These are phyloP conservation scores for Talaromyces albobiverticillius DNA, from an alignment of 2,329 filamentous ascomycete species.

Conservation along the genomic window DNA sequence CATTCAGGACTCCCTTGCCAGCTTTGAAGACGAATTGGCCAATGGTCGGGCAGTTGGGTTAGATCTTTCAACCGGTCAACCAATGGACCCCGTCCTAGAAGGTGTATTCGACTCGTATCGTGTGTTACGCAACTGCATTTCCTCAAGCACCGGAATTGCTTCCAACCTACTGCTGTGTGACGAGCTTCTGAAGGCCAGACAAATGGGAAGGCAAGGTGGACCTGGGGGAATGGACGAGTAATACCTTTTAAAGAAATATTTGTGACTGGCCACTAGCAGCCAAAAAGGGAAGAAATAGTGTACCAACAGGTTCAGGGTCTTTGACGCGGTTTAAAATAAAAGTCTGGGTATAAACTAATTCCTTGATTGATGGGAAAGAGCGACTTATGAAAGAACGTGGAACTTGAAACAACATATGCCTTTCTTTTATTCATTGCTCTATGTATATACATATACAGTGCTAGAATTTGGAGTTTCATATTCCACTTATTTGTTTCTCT, in stretches of 20 bases:
- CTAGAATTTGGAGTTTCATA: too few species aligned
- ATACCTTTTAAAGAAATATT: conserved; percentile 8
- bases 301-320: conserved; percentile 5
- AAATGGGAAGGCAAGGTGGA: conserved; percentile 66
- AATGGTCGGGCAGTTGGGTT: conserved; percentile 85
- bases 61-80: conserved; percentile 79
- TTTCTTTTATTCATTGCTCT: too few species aligned
- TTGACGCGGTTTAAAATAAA: neutral
- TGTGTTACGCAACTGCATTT: conserved; percentile 87
- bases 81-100: conserved; percentile 91
- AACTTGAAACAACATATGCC: too few species aligned
- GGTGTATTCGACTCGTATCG: conserved; percentile 96
- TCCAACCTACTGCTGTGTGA: conserved; percentile 94
- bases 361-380: neutral
- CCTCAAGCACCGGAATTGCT: conserved; percentile 91
- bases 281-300: conserved; percentile 3
- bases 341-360: conserved; percentile 10
- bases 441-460: too few species aligned
- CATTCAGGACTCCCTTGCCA: conserved; percentile 88
- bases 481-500: too few species aligned
- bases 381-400: too few species aligned
- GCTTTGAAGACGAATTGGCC: conserved; percentile 77
- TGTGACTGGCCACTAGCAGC: neutral
- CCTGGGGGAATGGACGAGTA: conserved; percentile 44
- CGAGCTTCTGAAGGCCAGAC: conserved; percentile 93